Base-by-base conservation (phyloP, 2,329 filamentous ascomycete genomes). In the Paecilomyces sp. region DNA sequence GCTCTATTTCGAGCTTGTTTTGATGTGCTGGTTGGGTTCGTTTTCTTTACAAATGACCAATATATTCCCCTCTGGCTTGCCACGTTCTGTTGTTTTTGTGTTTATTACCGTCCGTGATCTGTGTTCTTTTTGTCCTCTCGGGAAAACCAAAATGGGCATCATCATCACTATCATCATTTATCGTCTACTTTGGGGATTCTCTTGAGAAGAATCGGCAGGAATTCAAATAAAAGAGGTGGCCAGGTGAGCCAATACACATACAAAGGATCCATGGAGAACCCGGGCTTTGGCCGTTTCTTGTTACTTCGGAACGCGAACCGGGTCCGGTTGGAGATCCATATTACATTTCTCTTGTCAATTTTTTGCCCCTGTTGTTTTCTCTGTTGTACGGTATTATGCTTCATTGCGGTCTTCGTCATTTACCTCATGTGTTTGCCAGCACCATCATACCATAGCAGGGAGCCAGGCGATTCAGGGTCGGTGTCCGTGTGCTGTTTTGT, bases 371-470 rank as follows among this genome's bases (percentile, higher is more conserved):
- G 18, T 53, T 53, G 24, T 53, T 25, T 25, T 53, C 28, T 30
- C 51, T 53, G 51, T 53, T 53, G 51, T 30, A 53, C 51, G 58
- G 54, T 58, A 56, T 61, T 59, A 54, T 61, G 22, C 33, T 58
- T 62, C 33, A 61, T 61, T 55, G 57, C 51, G 28, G 30, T 15
- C 18, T 59, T 57, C 51, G 47, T 59, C 58, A 31, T 60, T 57
- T 60, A 60, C 55, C 57, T 63, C 62, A 62, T 66, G 55, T 59
- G 58, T 62, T 60, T 59, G 59, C 63, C 63, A 64, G 63, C 61
- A 64, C 61, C 61, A 60, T 57, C 51, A 53, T 53, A 53, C 51
- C 66, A 67, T 68, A 68, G 66, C 66, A 68, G 64, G 66, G 66
- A 64, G 66, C 66, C 59, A 63, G 66, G 66, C 66, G 66, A 68